Percentiles rank a stretch among this genome's conserved stretches.
Conservation (phyloP, 176 grass and related monocot species). For the Cenchrus purpureus region DNA sequence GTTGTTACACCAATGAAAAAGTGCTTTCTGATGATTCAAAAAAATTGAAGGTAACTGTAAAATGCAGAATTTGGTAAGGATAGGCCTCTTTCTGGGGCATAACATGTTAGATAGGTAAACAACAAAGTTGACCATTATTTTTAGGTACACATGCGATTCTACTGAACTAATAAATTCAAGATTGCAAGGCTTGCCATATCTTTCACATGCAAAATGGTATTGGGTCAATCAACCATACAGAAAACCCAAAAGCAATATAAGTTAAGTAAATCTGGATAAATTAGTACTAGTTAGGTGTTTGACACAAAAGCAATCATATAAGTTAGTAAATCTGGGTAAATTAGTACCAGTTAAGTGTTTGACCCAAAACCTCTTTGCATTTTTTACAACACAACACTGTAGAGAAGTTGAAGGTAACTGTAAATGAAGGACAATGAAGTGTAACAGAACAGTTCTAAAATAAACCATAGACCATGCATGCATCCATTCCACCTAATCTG, state of each 20-base stretch:
- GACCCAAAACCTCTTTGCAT: not conserved
- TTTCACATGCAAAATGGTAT: not conserved
- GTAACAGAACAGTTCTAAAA: not conserved
- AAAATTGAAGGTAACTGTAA: too few relatives aligned
- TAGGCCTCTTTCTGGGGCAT: too few relatives aligned
- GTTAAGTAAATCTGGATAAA: not conserved
- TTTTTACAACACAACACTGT: not conserved
- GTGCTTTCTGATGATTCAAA: too few relatives aligned
- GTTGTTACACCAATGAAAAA: too few relatives aligned
- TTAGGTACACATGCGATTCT: too few relatives aligned
- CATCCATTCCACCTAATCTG: not conserved
- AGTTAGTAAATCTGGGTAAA: not conserved
- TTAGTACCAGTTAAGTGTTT: not conserved
- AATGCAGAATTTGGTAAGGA: too few relatives aligned
- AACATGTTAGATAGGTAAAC: too few relatives aligned
- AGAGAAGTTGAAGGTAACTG: not conserved
- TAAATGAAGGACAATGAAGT: not conserved
- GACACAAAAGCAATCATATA: too few relatives aligned
- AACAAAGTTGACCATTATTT: too few relatives aligned
- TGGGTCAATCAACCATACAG: not conserved
- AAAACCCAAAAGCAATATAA: not conserved
- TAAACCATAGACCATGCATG: not conserved
- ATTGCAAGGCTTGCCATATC: too few relatives aligned
- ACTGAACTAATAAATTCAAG: too few relatives aligned
- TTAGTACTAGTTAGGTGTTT: too few relatives aligned